A percentile compares a stretch with the other conserved stretches of the same genome.
phyloP scores from a whole-genome alignment of 345 rosid species.

The Eucalyptus albens region DNA sequence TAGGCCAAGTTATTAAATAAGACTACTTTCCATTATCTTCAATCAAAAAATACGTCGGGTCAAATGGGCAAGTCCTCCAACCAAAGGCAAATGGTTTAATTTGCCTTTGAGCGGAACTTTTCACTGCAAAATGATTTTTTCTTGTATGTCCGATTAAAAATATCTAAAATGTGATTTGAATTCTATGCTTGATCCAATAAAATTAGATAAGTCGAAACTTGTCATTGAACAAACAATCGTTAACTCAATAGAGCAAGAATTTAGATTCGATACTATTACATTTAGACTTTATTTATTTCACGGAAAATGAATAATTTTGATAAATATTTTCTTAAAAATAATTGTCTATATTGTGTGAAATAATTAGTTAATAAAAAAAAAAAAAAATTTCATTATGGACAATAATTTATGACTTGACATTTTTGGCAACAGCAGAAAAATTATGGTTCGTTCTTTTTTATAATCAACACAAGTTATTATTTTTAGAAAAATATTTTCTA shows the following conservation, averaged over 20 bases:
- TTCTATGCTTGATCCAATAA: not conserved
- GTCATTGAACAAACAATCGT: not conserved
- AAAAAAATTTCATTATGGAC: too few relatives aligned
- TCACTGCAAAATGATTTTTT: not conserved
- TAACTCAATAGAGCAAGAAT: not conserved
- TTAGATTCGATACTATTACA: not conserved
- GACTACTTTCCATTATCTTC: not conserved
- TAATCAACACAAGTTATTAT: too few relatives aligned
- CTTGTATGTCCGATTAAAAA: not conserved
- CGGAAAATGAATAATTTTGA: fast-evolving
- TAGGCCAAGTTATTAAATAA: not conserved
- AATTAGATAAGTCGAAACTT: not conserved
- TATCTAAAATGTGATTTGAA: not conserved
- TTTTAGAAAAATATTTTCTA: too few relatives aligned
- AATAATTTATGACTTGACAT: too few relatives aligned
- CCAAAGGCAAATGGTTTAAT: not conserved
- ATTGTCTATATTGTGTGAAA: too few relatives aligned
- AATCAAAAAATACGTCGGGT: not conserved
- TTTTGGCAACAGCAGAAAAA: too few relatives aligned
- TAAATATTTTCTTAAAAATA: too few relatives aligned
- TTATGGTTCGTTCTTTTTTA: too few relatives aligned
- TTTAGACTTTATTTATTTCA: not conserved
- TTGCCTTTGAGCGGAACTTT: not conserved
- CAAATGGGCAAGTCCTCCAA: not conserved
- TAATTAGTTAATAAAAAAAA: too few relatives aligned